Conservation (phyloP, 306 rosid genomes). For the Medicago arabica region DNA sequence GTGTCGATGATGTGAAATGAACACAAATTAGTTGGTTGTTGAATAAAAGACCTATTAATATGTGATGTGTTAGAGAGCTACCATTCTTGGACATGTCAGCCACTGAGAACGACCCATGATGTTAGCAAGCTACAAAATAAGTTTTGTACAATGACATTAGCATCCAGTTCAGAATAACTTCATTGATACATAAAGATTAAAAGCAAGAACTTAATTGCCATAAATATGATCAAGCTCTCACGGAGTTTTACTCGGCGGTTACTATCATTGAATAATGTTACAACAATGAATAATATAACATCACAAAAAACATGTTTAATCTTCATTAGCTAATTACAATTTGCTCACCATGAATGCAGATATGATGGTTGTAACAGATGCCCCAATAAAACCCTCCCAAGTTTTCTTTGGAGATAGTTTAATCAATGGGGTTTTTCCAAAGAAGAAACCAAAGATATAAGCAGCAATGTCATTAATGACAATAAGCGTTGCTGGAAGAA, state of each 20-base stretch:
- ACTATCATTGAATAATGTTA: constrained; percentile 33
- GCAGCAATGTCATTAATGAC: constrained; percentile 97
- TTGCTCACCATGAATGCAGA: constrained; percentile 93
- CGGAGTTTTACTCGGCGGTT: constrained; percentile 32
- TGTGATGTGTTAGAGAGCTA: constrained; percentile 46
- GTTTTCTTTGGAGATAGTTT: constrained; percentile 99
- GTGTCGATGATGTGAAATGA: constrained; percentile 15
- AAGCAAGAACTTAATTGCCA: constrained; percentile 39
- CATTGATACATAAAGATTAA: constrained; percentile 8
- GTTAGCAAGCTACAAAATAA: constrained; percentile 83
- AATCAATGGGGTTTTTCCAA: constrained; percentile 96
- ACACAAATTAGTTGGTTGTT: constrained; percentile 34
- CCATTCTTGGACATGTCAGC: constrained; percentile 99
- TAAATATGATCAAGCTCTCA: constrained; percentile 20
- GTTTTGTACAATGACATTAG: constrained; percentile 37
- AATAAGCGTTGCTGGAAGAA: constrained; percentile 95
- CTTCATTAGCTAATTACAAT: constrained; percentile 35
- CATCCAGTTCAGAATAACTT: constrained; percentile 35
- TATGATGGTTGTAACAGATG: constrained; percentile 89
- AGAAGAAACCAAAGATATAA: constrained; percentile 89
- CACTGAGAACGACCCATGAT: constrained; percentile 86
- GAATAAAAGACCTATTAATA: constrained; percentile 30
- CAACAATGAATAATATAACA: constrained; percentile 13
- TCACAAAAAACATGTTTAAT: not conserved
- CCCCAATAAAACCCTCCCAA: constrained; percentile 99